Conservation (phyloP, 208 protist genomes). For the Acanthamoeba sp. region DNA sequence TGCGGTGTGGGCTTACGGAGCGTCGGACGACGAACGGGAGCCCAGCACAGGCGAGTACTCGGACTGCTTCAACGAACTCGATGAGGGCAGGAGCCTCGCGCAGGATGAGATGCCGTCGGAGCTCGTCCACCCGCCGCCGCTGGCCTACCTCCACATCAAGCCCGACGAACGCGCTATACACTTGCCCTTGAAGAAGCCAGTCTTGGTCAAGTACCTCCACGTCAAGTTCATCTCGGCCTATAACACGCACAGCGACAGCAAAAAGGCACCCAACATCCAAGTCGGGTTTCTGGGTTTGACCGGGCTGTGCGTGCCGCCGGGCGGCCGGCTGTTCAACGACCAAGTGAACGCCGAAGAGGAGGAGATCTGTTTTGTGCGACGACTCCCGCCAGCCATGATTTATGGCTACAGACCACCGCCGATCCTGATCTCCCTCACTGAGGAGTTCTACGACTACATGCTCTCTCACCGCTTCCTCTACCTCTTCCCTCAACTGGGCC, state of each 20-base stretch:
- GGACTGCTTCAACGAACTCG: background rate
- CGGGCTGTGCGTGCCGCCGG: background rate
- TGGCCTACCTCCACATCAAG: background rate
- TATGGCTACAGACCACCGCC: background rate
- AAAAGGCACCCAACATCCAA: background rate
- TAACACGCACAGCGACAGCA: background rate
- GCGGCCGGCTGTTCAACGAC: background rate
- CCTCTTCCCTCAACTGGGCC: background rate
- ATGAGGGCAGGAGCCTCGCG: background rate
- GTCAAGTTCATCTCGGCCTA: conserved; percentile 10
- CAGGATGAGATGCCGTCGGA: background rate
- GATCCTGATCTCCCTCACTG: background rate
- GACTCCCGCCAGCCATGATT: background rate
- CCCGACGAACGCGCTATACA: background rate
- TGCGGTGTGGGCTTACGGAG: background rate
- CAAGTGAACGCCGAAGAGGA: background rate
- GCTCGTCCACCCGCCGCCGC: background rate
- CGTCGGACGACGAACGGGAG: background rate
- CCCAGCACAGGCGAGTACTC: background rate
- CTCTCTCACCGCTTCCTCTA: background rate
- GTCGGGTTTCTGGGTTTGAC: background rate
- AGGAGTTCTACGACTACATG: conserved; percentile 9
- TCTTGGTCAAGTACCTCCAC: conserved; percentile 4
- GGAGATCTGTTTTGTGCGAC: background rate
- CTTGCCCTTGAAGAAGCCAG: background rate